Conservation (phyloP, 2,329 filamentous ascomycete species). For the Fusarium tuaranense region DNA sequence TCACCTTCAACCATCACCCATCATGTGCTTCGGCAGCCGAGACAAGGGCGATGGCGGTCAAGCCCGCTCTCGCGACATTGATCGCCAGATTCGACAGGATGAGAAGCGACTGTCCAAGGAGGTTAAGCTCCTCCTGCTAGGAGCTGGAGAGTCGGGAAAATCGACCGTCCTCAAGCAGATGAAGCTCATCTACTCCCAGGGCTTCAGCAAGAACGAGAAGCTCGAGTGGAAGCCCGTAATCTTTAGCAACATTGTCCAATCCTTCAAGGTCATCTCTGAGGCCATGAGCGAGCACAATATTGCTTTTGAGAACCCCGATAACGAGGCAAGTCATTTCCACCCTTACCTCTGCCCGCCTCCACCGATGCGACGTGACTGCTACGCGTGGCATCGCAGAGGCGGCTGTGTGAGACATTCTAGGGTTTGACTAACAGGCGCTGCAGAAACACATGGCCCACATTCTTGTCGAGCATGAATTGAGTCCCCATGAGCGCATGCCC, state of each 20-base stretch:
- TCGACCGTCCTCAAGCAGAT: conserved; percentile 99
- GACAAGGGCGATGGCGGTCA: conserved; percentile 61
- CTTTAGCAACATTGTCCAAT: conserved; percentile 93
- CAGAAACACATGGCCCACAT: conserved; percentile 85
- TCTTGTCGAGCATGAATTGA: conserved; percentile 84
- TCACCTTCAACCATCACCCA: conserved; percentile 21
- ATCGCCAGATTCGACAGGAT: conserved; percentile 86
- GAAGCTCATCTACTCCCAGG: conserved; percentile 95
- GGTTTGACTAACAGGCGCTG: conserved; percentile 52
- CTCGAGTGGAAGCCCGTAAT: conserved; percentile 96
- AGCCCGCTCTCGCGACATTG: conserved; percentile 79
- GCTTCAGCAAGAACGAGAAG: conserved; percentile 90
- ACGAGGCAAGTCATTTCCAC: conserved; percentile 70
- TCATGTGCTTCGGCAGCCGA: conserved; percentile 74
- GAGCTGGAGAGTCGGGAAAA: conserved; percentile 90
- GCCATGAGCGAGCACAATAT: conserved; percentile 90
- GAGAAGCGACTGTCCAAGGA: conserved; percentile 88
- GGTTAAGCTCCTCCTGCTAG: conserved; percentile 92
- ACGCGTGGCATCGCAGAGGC: conserved; percentile 6
- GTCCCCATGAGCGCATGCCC: conserved; percentile 83
- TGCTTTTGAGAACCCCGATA: conserved; percentile 81
- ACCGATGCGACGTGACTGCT: background rate
- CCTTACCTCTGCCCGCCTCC: background rate
- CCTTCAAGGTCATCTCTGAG: conserved; percentile 89
- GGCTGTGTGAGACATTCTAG: conserved; percentile 32